Percentiles rank a stretch among this genome's conserved stretches.
These are phyloP conservation scores for Aplosporella prunicola DNA, from an alignment of 2,329 filamentous ascomycete genomes.

Conservation along the genomic window DNA sequence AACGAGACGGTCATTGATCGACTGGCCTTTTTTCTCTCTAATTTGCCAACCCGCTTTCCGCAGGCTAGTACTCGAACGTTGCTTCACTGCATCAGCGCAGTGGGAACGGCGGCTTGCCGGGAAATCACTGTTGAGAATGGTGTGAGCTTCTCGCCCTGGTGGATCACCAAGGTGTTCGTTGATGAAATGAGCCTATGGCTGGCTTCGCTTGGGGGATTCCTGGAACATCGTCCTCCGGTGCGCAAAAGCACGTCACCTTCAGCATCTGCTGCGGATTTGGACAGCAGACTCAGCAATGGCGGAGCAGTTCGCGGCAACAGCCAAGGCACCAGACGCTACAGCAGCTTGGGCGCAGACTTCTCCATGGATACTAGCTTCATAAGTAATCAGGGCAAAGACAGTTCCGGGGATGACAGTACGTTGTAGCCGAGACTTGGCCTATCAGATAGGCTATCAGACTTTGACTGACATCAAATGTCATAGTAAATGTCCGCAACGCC, in stretches of 20 bases:
- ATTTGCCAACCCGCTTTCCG: conserved; percentile 61
- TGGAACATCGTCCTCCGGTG: conserved; percentile 40
- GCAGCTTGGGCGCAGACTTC: conserved; percentile 29
- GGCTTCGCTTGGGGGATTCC: conserved; percentile 82
- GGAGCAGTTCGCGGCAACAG: conserved; percentile 21
- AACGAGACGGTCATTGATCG: conserved; percentile 57
- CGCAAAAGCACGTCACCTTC: conserved; percentile 21
- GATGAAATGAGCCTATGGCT: conserved; percentile 91
- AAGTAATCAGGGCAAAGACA: conserved; percentile 9
- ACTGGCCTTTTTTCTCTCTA: conserved; percentile 64
- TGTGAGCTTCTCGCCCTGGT: conserved; percentile 81
- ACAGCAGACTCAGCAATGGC: conserved; percentile 22
- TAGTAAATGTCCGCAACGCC: conserved; percentile 6
- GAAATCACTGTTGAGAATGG: conserved; percentile 72
- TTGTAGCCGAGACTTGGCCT: conserved; percentile 3
- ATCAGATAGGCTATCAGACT: not conserved
- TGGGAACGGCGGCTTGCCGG: conserved; percentile 68
- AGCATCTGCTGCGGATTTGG: conserved; percentile 22
- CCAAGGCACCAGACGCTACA: conserved; percentile 30
- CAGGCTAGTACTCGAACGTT: conserved; percentile 64
- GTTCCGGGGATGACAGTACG: conserved; percentile 10
- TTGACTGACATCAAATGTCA: conserved; percentile 6
- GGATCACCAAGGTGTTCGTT: conserved; percentile 90
- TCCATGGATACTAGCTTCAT: conserved; percentile 16
- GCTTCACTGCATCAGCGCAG: conserved; percentile 64